phyloP scores from a whole-genome alignment of 768 basidiomycete species.

The Hypholoma fasciculare region DNA sequence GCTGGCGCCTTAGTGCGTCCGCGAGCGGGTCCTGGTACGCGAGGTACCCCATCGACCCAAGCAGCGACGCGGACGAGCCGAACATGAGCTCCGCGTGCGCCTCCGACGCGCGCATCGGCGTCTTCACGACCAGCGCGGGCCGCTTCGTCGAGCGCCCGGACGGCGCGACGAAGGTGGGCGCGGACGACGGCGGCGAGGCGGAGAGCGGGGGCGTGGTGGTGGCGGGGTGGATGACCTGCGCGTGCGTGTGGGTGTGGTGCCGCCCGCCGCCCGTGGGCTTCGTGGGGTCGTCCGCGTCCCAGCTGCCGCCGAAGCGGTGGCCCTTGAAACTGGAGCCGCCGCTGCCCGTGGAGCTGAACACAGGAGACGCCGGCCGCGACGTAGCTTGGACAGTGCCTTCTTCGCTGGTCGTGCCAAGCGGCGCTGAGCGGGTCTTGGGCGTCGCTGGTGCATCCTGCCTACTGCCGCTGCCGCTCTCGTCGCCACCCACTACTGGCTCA shows the following conservation, averaged over 20 bases:
- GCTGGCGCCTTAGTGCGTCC: slow-evolving; percentile 11
- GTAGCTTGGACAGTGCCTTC: neutral
- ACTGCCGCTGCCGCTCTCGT: neutral
- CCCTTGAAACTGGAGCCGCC: neutral
- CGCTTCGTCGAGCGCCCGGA: slow-evolving; percentile 19
- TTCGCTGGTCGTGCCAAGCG: neutral
- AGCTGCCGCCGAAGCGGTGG: neutral
- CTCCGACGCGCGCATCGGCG: slow-evolving; percentile 1
- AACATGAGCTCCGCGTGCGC: slow-evolving; percentile 7
- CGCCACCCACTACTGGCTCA: neutral
- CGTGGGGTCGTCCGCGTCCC: neutral
- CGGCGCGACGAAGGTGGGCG: slow-evolving; percentile 12
- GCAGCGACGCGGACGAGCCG: slow-evolving; percentile 25
- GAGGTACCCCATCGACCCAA: slow-evolving; percentile 20
- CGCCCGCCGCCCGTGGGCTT: neutral
- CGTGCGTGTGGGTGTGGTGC: neutral
- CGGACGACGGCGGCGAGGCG: neutral
- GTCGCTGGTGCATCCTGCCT: neutral
- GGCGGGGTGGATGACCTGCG: neutral
- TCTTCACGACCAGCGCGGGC: slow-evolving; percentile 20
- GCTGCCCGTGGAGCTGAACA: neutral
- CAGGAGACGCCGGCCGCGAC: slow-evolving; percentile 8
- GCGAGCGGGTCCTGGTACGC: slow-evolving; percentile 16
- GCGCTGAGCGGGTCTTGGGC: neutral
- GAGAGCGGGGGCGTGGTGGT: neutral